Evolutionary conservation across 768 basidiomycete species (phyloP).

Genomic region (Amanita thiersii): DNA sequence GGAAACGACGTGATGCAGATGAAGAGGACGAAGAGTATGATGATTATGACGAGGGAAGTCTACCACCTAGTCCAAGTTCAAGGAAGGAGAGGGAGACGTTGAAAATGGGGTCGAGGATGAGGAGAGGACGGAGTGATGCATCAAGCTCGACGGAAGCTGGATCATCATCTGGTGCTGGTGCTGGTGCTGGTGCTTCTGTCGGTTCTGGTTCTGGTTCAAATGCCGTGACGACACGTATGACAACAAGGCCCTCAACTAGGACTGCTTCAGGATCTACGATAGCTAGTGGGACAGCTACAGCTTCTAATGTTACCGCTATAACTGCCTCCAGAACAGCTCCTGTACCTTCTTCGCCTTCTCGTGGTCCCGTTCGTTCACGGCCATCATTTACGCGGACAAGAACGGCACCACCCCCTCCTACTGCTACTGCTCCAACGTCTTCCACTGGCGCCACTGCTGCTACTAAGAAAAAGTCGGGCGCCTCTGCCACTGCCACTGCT

Average conservation of each 20-base stretch:
- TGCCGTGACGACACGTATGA: constrained; percentile 7
- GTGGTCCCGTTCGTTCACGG: background rate
- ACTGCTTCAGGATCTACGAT: constrained; percentile 19
- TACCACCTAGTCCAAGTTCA: constrained; percentile 40
- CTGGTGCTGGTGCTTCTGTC: background rate
- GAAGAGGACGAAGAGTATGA: too few relatives aligned
- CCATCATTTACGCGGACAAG: constrained; percentile 5
- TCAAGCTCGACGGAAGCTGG: constrained; percentile 11
- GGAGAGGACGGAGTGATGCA: constrained; percentile 12
- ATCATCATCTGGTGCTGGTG: background rate
- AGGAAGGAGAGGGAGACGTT: constrained; percentile 31
- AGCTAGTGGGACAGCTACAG: background rate
- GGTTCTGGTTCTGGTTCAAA: background rate
- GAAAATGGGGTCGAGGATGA: constrained; percentile 18
- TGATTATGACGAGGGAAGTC: constrained; percentile 21
- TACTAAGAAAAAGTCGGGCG: constrained; percentile 15
- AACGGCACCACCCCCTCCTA: too few relatives aligned
- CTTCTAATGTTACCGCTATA: too few relatives aligned
- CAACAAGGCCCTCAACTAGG: constrained; percentile 43
- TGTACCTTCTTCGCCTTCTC: constrained; percentile 6
- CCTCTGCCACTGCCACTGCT: constrained; percentile 35
- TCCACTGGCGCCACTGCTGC: too few relatives aligned
- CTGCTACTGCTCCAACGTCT: constrained; percentile 11
- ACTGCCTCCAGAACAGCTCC: too few relatives aligned
- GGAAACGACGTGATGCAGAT: constrained; percentile 16